Base-by-base conservation (phyloP, 2,329 filamentous ascomycete species). In the Alternaria infectoria region DNA sequence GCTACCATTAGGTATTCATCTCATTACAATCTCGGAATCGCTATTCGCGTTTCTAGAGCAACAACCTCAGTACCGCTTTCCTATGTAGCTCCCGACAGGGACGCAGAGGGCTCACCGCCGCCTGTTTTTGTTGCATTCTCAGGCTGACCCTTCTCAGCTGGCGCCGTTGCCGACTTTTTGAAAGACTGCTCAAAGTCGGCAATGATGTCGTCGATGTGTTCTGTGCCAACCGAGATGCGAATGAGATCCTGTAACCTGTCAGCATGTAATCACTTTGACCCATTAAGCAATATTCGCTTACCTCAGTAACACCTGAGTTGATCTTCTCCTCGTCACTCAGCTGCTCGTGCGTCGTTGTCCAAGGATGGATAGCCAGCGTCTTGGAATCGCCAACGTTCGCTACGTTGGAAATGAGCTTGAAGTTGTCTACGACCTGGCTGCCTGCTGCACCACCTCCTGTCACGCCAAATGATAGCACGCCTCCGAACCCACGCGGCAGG, bases 181-280 rank as follows among this genome's bases (percentile, higher is more conserved):
- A 97, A 96, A 0, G 92, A 92, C 84, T 97, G 94, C 81, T 95
- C 91, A 78, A 98, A 97, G 82, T 98, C 95, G 72, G 90, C 91
- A 76, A 97, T 96, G 74, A 98, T 97, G 77, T 98, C 95, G 83
- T 97, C 94, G 78, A 98, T 97, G 80, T 97, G 93, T 83, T 98
- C 95, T 1, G 91, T 97, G 56, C 95, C 95, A 62, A 97, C 94
- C 0, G 94, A 97, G 76, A 98, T 96, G 67, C 95, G 92, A 81
- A 98, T 97, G 43, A 94, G 89, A 76, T 97, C 95, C 86, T 93
- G 79, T 11, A 54, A 6, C 4, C 11, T 17, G 36, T 62, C 50
- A 62, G 54, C 47, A 54, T 43, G 26, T 12, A 10, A 17, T 19
- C 13, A 17, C 19, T 28, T n/a, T 17, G 15, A 23, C 10, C 13